Conservation (phyloP, 441 rosid genomes). For the Corymbia citriodora region DNA sequence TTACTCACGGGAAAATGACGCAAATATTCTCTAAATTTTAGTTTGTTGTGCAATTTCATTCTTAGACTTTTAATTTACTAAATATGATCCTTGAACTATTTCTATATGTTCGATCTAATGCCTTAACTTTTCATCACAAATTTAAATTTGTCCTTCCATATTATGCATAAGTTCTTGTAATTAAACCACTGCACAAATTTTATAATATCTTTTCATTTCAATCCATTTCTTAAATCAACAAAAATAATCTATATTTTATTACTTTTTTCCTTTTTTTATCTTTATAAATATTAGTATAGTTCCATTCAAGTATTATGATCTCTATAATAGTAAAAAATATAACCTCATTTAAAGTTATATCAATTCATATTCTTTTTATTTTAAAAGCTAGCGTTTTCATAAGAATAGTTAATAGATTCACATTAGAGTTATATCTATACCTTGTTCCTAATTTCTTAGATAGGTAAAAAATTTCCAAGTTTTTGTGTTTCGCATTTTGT, state of each 20-base stretch:
- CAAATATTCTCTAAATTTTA: too few species aligned
- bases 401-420: too few species aligned
- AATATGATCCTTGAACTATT: not conserved
- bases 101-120: too few species aligned
- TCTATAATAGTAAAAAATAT: too few species aligned
- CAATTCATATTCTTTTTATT: too few species aligned
- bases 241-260: too few species aligned
- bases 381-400: not conserved
- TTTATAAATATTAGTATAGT: too few species aligned
- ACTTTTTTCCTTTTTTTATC: not conserved
- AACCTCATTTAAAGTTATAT: too few species aligned
- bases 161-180: too few species aligned
- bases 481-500: not conserved
- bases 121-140: not conserved
- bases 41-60: too few species aligned
- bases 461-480: not conserved
- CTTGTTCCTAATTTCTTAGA: not conserved
- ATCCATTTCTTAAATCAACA: not conserved
- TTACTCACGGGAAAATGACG: not conserved
- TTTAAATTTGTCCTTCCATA: not conserved
- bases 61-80: not conserved
- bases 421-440: too few species aligned
- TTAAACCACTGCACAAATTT: not conserved
- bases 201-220: not conserved
- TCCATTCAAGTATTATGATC: not conserved